Evolutionary conservation across 768 basidiomycete genomes (phyloP).

Genomic region (Kwoniella botswanensis): DNA sequence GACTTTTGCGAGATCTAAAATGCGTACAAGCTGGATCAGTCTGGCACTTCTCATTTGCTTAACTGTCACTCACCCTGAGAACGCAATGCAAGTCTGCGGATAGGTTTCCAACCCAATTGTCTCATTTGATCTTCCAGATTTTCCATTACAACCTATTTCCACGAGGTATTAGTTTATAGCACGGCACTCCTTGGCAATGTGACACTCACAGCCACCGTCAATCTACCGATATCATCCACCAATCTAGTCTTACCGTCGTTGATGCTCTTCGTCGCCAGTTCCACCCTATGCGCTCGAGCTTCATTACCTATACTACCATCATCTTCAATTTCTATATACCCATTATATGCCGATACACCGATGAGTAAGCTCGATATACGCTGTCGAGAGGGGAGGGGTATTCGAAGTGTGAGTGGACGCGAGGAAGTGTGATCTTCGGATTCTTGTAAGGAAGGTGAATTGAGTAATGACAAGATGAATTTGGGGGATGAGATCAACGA

Average conservation of each 20-base stretch:
- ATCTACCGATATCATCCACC: conserved; percentile 64
- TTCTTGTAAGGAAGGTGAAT: conserved; percentile 39
- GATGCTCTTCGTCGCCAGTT: conserved; percentile 65
- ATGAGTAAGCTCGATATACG: conserved; percentile 62
- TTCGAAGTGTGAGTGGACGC: conserved; percentile 30
- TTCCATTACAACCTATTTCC: conserved; percentile 78
- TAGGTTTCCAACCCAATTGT: conserved; percentile 79
- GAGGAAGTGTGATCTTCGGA: conserved; percentile 46
- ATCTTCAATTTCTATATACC: conserved; percentile 76
- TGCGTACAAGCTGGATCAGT: background rate
- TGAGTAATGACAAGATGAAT: conserved; percentile 31
- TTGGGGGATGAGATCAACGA: conserved; percentile 32
- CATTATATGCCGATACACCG: conserved; percentile 78
- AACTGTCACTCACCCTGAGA: conserved; percentile 64
- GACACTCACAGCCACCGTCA: conserved; percentile 69
- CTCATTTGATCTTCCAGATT: conserved; percentile 79
- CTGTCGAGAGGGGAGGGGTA: conserved; percentile 45
- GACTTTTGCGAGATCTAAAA: conserved; percentile 71
- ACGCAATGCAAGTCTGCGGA: conserved; percentile 70
- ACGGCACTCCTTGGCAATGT: background rate
- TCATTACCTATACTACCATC: conserved; percentile 69
- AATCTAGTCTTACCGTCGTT: conserved; percentile 73
- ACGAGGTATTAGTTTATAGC: background rate
- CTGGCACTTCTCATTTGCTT: background rate
- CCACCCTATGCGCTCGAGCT: conserved; percentile 72